Evolutionary conservation across 73 alveolate genomes (phyloP), one percentile per base, ranked within the genome.

Genomic region (Paramecium caudatum): DNA sequence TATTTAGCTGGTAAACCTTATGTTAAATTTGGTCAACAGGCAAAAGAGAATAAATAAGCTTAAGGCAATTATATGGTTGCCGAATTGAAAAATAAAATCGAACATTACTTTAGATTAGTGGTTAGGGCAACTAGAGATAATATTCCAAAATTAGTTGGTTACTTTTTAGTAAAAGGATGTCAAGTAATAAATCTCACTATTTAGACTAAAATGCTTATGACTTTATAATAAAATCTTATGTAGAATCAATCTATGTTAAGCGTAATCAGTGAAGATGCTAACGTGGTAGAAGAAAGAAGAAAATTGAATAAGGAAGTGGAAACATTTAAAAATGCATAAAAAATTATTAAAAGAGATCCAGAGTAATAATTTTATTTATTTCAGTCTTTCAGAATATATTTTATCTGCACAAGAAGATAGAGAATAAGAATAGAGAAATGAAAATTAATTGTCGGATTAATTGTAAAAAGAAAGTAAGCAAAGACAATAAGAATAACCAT

Each of bases 41-140:
- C 91, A 25, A 74, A 92, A 49, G 93, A 91, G 33, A 88, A 78
- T 39, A 8, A 82, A 86, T 88, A 93, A 82, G 47, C 47, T 12
- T 30, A 61, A 30, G 94, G 84, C 46, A 65, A 91, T 15, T 46
- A 48, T 15, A 93, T 93, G 91, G 97, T 95, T 5, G 90, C 90
- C 43, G 99, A 97, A 91, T 92, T 97, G 47, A 94, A 98, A 92
- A 93, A 94, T 5, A 95, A 98, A 82, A 94, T 96, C 39, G 99
- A 97, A 32, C 95, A 95, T 81, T 97, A 96, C 91, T 97, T 96
- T 91, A 96, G 92, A 46, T 81, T 97, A 41, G 96, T 95, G 5
- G 97, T 96, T 5, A 95, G 99, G 91, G 94, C 94, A 61, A 95
- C 95, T 34, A 96, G 98, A 95, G 99, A 97, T 91, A 50, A 98